A percentile compares a stretch with the other conserved stretches of the same genome.
phyloP scores from a whole-genome alignment of 148 eudicot genomes.

The Vaccinium vitisidaea region DNA sequence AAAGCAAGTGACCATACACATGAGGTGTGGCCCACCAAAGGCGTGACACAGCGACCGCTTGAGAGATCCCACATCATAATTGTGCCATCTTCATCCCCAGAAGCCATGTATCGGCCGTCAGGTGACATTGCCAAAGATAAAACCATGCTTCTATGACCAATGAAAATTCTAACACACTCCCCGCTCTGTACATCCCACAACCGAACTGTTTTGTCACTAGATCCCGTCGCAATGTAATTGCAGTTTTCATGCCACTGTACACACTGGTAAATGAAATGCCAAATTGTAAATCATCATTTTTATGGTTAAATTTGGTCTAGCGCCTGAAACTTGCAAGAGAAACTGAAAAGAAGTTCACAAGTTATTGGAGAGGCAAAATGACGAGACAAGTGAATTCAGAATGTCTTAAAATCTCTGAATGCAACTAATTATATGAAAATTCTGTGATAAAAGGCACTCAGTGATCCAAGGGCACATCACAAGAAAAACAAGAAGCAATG shows the following conservation, averaged over 20 bases:
- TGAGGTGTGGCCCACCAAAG: slow-evolving; percentile 90
- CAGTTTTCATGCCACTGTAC: slow-evolving; percentile 98
- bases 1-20: slow-evolving; percentile 95
- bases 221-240: slow-evolving; percentile 99
- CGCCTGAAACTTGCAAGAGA: neutral
- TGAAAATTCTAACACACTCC: slow-evolving; percentile 88
- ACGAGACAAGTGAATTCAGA: neutral
- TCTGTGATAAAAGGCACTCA: neutral
- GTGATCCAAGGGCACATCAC: neutral
- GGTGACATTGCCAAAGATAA: slow-evolving; percentile 96
- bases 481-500: neutral
- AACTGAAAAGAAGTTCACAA: neutral
- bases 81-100: slow-evolving; percentile 97
- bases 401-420: neutral
- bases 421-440: neutral
- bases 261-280: slow-evolving; percentile 50
- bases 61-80: slow-evolving; percentile 99
- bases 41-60: slow-evolving; percentile 85
- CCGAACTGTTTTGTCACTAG: slow-evolving; percentile 97
- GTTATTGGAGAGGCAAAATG: neutral
- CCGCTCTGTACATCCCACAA: slow-evolving; percentile 96
- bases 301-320: neutral
- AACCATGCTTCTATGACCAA: slow-evolving; percentile 92
- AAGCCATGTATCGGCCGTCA: slow-evolving; percentile 97
- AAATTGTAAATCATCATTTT: neutral